Conservation (phyloP, 1,139 yeast genomes). For the Pichia sp. region DNA sequence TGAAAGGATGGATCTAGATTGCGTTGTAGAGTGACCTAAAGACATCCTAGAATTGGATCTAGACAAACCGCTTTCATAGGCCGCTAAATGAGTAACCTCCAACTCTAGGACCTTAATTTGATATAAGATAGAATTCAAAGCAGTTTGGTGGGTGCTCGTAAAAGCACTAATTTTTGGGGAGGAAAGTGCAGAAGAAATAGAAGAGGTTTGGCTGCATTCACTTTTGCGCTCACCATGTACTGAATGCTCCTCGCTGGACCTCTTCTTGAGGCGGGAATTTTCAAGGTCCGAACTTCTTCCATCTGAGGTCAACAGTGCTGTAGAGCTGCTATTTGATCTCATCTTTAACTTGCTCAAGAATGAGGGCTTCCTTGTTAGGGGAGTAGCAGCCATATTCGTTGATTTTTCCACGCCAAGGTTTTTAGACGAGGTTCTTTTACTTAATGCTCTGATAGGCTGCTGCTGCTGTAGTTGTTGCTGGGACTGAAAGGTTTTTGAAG, state of each 20-base stretch:
- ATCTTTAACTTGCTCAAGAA: too few species aligned
- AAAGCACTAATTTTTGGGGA: neutral
- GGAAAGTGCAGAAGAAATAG: neutral
- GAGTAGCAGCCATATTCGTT: slow-evolving; percentile 99
- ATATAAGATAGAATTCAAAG: neutral
- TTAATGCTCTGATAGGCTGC: neutral
- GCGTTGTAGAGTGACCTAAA: slow-evolving; percentile 23
- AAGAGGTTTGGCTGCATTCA: neutral
- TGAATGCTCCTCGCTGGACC: too few species aligned
- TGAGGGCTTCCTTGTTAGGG: too few species aligned
- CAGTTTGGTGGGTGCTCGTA: neutral
- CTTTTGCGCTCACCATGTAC: too few species aligned
- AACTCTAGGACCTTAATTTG: neutral
- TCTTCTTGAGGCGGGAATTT: too few species aligned
- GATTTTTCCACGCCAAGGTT: too few species aligned
- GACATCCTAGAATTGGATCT: slow-evolving; percentile 10
- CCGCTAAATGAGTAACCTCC: neutral
- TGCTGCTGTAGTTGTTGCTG: neutral
- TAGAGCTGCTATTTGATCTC: too few species aligned
- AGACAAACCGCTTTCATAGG: too few species aligned
- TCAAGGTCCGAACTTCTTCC: too few species aligned
- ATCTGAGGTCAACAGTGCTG: too few species aligned
- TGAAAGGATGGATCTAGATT: slow-evolving; percentile 30
- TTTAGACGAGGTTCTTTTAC: too few species aligned
- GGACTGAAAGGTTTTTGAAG: neutral